Evolutionary conservation across 352 stramenopile genomes (phyloP), one percentile per base, ranked within the genome.

Genomic region (Phytophthora capsici): DNA sequence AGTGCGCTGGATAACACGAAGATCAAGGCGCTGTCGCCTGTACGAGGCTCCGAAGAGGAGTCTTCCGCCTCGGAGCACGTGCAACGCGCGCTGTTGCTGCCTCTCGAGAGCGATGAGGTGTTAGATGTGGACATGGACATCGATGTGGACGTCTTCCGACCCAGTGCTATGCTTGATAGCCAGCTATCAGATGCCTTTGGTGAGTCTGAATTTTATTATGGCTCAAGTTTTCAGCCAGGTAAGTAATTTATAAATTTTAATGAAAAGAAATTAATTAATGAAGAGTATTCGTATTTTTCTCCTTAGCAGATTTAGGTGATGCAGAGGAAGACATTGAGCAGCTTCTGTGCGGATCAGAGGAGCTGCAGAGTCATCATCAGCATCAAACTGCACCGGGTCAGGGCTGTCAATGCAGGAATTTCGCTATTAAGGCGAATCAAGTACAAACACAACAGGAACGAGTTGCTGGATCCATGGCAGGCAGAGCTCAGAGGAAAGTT

Each of bases 81-180:
- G 26, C 62, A 34, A 6, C 56, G 52, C 7, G 40, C 56, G 38
- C 37, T 71, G 38, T 28, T 61, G 62, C 57, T 75, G 14, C 71
- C 41, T 12, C 40, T 71, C 14, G 55, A 67, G 43, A 38, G 50
- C 38, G 40, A 56, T 14, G 56, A 75, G 40, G 64, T 63, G n/a
- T 46, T 79, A 47, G 75, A 81, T 51, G 62, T 88, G 44, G 80
- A 91, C 50, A 80, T 89, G 77, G 69, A 86, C 58, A 84, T 88
- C 48, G 77, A 90, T 47, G 58, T 82, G 22, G 72, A 89, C 58
- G 73, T 78, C 22, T 91, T 90, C 57, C 75, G 83, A 0, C 85
- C 85, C 3, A 89, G 80, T 57, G 81, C 82, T 38, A 80, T 91
- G 77, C 57, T 89, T 2, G 80, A 87, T 43, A 40, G 56, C 2